These are phyloP conservation scores for Trichoderma brevicompactum DNA, from an alignment of 2,329 filamentous ascomycete genomes.

Conservation along the genomic window DNA sequence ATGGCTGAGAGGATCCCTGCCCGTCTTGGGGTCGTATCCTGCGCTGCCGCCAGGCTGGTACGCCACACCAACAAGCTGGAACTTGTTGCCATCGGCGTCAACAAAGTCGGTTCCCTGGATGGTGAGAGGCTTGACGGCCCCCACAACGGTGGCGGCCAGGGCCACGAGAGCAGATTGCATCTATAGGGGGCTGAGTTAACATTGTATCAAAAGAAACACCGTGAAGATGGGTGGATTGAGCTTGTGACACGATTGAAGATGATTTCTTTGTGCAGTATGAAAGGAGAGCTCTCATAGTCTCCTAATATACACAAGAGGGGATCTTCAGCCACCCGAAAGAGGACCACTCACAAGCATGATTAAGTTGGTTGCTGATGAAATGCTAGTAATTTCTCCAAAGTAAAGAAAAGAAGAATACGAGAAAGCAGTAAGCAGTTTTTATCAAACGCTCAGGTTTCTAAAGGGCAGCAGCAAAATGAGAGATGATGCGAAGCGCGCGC, in stretches of 20 bases:
- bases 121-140: constrained; percentile 61
- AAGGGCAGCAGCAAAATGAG: not conserved
- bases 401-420: not conserved
- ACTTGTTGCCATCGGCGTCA: constrained; percentile 62
- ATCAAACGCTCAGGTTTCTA: not conserved
- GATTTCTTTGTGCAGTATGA: too few species aligned
- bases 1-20: constrained; percentile 64
- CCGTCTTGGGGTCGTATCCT: constrained; percentile 59
- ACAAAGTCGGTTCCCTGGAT: constrained; percentile 63
- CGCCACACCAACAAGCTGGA: constrained; percentile 69
- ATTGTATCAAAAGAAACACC: not conserved
- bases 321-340: too few species aligned
- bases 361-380: constrained; percentile 10
- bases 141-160: constrained; percentile 56
- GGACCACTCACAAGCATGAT: constrained; percentile 29
- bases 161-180: constrained; percentile 55
- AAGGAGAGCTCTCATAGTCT: not conserved
- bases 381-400: constrained; percentile 15
- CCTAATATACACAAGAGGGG: not conserved
- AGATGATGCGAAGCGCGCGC: constrained; percentile 13
- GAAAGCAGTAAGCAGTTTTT: not conserved
- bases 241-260: not conserved
- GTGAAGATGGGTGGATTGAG: not conserved
- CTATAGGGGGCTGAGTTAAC: constrained; percentile 31
- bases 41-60: constrained; percentile 71